Evolutionary conservation across 805 yeast species (phyloP), one percentile per base, ranked within the genome.

Genomic region (Suhomyces pyralidae): DNA sequence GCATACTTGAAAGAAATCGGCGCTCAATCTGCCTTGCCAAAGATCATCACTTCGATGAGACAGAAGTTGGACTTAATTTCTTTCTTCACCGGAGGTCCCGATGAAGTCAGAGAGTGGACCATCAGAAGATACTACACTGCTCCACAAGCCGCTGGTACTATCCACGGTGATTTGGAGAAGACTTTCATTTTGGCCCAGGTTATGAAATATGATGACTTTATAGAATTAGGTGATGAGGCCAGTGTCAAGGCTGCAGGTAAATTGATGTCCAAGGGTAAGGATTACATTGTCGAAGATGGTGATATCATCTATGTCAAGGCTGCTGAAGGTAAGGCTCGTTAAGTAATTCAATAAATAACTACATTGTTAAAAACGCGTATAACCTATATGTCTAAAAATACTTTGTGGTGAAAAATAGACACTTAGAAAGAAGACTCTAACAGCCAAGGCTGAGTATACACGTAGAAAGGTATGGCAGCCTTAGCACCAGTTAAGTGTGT

Each of bases 91-190:
- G 86, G 94, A 68, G 99, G 99, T 61, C 88, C 96, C 42, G 90
- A 89, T 57, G 99, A 94, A 77, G 96, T 92, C 48, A 87, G 97
- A 71, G 97, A 96, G 74, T 94, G 99, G 99, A 94, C 99, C 34
- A 84, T 94, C 58, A 84, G 98, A 74, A 78, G 80, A 61, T 96
- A 96, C 62, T 88, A 93, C 46, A 86, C 89, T 62, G 97, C 97
- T 50, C 99, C 99, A n/a, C 91, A 88, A 66, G 98, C 99, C 45
- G 99, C 99, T 20, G 98, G 97, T 69, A 96, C 94, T 45, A 93
- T 93, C 64, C 99, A 94, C 73, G 88, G 92, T 40, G 99, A 93
- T 75, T 82, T 93, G 69, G 92, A 90, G 81, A 89, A 86, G 71
- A 93, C 98, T 20, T 94, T 94, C 70, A 91, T 94, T 64, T 84